Conservation (phyloP, 441 rosid genomes). For the Theobroma grandiflorum region DNA sequence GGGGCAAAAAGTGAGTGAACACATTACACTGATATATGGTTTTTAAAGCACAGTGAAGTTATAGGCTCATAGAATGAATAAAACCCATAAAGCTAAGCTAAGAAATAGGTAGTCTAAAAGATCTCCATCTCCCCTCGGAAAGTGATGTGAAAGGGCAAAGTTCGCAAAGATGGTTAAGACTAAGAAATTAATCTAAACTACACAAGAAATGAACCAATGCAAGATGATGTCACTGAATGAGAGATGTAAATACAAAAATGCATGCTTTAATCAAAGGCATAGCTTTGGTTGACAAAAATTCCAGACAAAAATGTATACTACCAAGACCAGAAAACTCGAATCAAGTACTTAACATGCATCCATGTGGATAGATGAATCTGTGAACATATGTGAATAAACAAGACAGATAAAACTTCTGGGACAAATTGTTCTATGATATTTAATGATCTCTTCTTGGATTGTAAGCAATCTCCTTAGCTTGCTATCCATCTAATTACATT, state of each 20-base stretch:
- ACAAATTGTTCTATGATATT: neutral
- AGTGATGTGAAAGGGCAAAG: neutral
- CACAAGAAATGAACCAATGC: neutral
- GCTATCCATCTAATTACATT: neutral
- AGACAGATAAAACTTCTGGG: neutral
- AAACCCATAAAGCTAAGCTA: neutral
- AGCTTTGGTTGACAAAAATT: neutral
- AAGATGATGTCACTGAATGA: neutral
- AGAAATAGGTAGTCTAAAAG: neutral
- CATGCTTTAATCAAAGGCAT: neutral
- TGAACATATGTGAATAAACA: neutral
- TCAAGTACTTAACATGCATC: neutral
- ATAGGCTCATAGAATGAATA: neutral
- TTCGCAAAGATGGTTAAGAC: neutral
- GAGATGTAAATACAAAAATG: neutral
- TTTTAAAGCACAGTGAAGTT: neutral
- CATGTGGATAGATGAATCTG: neutral
- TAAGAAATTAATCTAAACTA: constrained; percentile 2
- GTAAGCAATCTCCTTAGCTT: neutral
- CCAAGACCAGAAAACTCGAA: neutral
- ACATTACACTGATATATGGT: neutral
- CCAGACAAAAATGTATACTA: neutral
- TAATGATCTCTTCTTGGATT: neutral
- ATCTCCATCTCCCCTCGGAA: neutral
- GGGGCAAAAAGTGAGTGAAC: neutral